Evolutionary conservation across 768 basidiomycete species (phyloP).

Genomic region (Naematelia encephala): DNA sequence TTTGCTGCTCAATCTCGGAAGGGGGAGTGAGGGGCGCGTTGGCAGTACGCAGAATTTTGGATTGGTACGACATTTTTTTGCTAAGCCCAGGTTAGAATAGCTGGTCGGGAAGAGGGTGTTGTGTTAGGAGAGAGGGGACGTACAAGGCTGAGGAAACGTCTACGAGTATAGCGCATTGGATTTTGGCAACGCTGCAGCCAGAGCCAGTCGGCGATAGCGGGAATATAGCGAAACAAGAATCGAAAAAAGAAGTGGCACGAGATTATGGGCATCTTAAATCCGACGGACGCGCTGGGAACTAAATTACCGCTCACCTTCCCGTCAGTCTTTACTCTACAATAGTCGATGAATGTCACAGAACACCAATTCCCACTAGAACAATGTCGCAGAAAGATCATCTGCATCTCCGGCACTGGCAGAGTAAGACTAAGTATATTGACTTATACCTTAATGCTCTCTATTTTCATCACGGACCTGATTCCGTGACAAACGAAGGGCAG

Average conservation of each 20-base stretch:
- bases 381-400: too few species aligned
- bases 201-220: not conserved
- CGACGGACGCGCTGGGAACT: not conserved
- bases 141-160: not conserved
- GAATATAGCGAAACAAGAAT: not conserved
- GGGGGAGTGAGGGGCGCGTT: constrained; percentile 88
- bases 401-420: too few species aligned
- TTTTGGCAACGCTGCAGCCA: not conserved
- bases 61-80: constrained; percentile 35
- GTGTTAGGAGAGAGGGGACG: not conserved
- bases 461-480: too few species aligned
- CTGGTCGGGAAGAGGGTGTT: not conserved
- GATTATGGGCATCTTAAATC: not conserved
- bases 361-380: too few species aligned
- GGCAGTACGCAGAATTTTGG: constrained; percentile 92
- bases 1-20: constrained; percentile 93
- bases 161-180: not conserved
- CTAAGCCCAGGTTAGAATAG: not conserved
- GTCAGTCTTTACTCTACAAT: too few species aligned
- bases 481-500: too few species aligned
- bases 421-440: too few species aligned
- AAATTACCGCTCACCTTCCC: too few species aligned
- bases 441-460: too few species aligned
- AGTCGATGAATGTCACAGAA: too few species aligned
- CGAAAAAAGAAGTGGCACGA: not conserved